Evolutionary conservation across 306 rosid genomes (phyloP).

Genomic region (Glycyrrhiza uralensis): DNA sequence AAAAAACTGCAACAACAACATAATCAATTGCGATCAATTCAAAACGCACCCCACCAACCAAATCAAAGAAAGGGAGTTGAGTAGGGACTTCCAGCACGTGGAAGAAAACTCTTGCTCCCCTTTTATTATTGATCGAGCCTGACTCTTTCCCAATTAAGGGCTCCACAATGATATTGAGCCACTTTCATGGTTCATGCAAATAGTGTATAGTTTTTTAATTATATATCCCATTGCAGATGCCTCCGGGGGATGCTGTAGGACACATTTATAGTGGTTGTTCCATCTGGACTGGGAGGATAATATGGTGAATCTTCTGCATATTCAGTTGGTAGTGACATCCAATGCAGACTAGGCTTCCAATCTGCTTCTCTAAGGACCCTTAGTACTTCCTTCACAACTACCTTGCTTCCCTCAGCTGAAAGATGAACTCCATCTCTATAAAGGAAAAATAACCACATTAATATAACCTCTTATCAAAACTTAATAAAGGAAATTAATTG

Average conservation of each 20-base stretch:
- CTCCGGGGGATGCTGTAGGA: neutral
- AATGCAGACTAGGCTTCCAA: conserved; percentile 68
- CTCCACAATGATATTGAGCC: neutral
- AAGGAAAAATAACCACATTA: neutral
- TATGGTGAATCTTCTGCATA: conserved; percentile 55
- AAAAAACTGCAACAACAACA: neutral
- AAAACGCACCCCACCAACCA: neutral
- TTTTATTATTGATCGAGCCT: neutral
- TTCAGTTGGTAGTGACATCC: conserved; percentile 58
- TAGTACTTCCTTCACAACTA: conserved; percentile 62
- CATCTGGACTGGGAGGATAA: conserved; percentile 34
- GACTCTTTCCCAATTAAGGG: neutral
- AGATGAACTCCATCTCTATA: conserved; percentile 87
- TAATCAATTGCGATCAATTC: too few species aligned
- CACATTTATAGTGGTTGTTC: conserved; percentile 32
- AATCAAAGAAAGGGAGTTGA: neutral
- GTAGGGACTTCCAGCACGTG: neutral
- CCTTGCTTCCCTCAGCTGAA: conserved; percentile 61
- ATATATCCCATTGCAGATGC: conserved; percentile 35
- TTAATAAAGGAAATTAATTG: neutral
- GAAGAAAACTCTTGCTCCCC: neutral
- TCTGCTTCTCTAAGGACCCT: conserved; percentile 56
- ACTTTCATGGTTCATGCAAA: neutral
- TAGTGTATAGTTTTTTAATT: neutral
- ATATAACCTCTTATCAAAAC: neutral